phyloP scores from a whole-genome alignment of 345 rosid species.

The Iberis pinnata region DNA sequence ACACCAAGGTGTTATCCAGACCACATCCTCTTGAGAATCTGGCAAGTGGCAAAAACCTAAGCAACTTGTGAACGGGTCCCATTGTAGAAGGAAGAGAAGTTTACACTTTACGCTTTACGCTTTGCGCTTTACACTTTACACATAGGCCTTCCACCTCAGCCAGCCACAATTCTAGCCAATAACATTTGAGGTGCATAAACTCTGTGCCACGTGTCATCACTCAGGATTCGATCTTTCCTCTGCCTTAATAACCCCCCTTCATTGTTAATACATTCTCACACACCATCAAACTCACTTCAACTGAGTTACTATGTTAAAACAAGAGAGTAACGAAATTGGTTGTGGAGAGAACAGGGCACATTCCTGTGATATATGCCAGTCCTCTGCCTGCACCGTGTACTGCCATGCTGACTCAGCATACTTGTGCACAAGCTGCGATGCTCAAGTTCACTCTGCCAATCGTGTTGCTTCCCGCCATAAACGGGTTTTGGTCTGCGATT shows the following conservation, averaged over 20 bases:
- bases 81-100: constrained; percentile 1
- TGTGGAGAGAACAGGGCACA: constrained; percentile 43
- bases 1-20: constrained; percentile 1
- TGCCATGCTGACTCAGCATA: constrained; percentile 82
- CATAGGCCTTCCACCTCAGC: constrained; percentile 21
- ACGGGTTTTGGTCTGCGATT: constrained; percentile 80
- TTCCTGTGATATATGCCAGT: constrained; percentile 62
- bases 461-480: constrained; percentile 80
- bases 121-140: constrained; percentile 19
- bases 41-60: constrained; percentile 14
- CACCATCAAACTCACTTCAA: constrained; percentile 5
- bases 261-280: constrained; percentile 1
- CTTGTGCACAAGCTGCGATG: constrained; percentile 59
- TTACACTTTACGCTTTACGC: no score
- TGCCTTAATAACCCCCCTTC: not conserved
- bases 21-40: constrained; percentile 17
- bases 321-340: constrained; percentile 21
- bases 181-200: constrained; percentile 13
- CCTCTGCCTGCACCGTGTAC: constrained; percentile 76
- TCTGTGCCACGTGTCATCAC: constrained; percentile 16
- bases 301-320: constrained; percentile 22
- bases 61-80: constrained; percentile 17
- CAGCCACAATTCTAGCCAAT: constrained; percentile 23
- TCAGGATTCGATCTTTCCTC: constrained; percentile 16
- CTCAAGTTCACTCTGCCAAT: constrained; percentile 70